Evolutionary conservation across 139 green algal species (phyloP), one percentile per base, ranked within the genome.

Genomic region (Monoraphidium neglectum): DNA sequence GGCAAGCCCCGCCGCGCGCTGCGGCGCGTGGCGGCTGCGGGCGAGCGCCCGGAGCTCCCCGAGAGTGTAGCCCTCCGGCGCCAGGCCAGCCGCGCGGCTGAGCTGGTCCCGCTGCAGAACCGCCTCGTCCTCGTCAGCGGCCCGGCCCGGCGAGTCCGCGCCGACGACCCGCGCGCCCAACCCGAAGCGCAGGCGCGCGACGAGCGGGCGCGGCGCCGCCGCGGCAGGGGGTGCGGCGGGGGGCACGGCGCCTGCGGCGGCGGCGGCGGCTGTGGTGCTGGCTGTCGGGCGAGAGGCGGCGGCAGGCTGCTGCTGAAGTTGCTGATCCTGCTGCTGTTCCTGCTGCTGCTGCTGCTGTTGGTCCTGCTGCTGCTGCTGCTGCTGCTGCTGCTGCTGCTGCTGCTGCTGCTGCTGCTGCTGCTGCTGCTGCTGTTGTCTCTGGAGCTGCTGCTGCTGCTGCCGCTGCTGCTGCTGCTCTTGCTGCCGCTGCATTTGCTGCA

Each of bases 1-100:
- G n/a, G n/a, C n/a, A 61, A 92, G 80, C 16, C 78, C 89, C 26
- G 83, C 74, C 40, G 76, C 64, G 2, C 90, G 77, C 73, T 94
- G 90, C 35, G 79, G 68, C 10, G 82, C 70, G 68, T 89, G 67
- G 4, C 60, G 57, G 70, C 80, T 90, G 46, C 90, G 72, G 2
- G 83, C 77, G 59, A 94, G 83, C 70, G 87, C 68, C 71, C 87
- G 77, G 63, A 87, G 78, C 76, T 94, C 90, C 0, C 68, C 75
- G 26, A 89, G 15, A 8, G 65, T 91, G 78, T 94, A 92, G 28
- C 90, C 87, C 28, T 84, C 49, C 0, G 74, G 74, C 10, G 64
- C 75, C 33, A 37, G 13, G 2, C 75, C 54, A n/a, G 51, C 32
- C 33, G 62, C 76, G 30, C 59, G 64, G 60, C 81, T 80, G 33